Evolutionary conservation across 805 yeast genomes (phyloP).

Genomic region (Schwanniomyces sp.): DNA sequence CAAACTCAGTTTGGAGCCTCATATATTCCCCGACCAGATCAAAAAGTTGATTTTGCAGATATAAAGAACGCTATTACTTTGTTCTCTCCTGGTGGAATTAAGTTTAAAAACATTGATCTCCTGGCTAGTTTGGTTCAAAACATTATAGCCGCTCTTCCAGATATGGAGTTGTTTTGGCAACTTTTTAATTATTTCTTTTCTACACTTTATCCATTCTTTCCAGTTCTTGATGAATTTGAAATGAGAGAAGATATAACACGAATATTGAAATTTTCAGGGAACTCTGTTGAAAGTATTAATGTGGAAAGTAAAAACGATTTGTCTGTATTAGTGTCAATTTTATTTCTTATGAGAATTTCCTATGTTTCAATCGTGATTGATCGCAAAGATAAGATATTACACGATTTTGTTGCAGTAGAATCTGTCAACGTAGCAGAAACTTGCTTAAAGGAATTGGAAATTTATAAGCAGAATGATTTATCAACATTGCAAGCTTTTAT

Average conservation of each 20-base stretch:
- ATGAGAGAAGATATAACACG: conserved; percentile 19
- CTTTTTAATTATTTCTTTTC: conserved; percentile 38
- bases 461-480: conserved; percentile 37
- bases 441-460: conserved; percentile 17
- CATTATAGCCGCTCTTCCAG: conserved; percentile 34
- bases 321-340: conserved; percentile 20
- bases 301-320: conserved; percentile 21
- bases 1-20: neutral
- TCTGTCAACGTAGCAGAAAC: conserved; percentile 39
- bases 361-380: conserved; percentile 23
- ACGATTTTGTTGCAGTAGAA: conserved; percentile 39
- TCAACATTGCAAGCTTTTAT: conserved; percentile 47
- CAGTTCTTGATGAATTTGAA: conserved; percentile 34
- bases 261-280: conserved; percentile 4
- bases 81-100: neutral
- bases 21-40: conserved; percentile 5
- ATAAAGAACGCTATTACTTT: conserved; percentile 2
- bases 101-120: conserved; percentile 8
- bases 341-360: conserved; percentile 24
- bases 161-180: conserved; percentile 28
- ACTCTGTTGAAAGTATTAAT: conserved; percentile 13
- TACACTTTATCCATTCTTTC: conserved; percentile 42
- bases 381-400: conserved; percentile 14
- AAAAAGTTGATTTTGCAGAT: neutral
- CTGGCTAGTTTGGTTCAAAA: conserved; percentile 16